These are phyloP conservation scores for Xylaria cubensis DNA, from an alignment of 495 filamentous ascomycete species.

Conservation along the genomic window DNA sequence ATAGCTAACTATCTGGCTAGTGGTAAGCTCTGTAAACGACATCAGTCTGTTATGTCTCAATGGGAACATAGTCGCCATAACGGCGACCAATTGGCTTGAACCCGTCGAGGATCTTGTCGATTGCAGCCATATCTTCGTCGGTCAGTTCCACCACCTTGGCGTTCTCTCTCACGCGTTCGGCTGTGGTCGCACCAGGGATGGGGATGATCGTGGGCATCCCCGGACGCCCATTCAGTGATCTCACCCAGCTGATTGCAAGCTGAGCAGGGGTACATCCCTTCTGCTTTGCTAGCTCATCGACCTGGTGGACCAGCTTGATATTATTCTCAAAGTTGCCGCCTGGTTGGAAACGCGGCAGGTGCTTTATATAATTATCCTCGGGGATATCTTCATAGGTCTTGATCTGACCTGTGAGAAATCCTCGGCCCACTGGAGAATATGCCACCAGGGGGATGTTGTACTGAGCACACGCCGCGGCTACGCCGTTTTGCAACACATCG, in stretches of 20 bases:
- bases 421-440: conserved; percentile 40
- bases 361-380: conserved; percentile 59
- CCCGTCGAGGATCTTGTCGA: conserved; percentile 52
- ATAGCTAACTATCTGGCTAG: conserved; percentile 4
- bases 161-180: conserved; percentile 59
- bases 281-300: conserved; percentile 68
- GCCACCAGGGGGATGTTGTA: conserved; percentile 78
- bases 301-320: conserved; percentile 68
- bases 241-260: conserved; percentile 78
- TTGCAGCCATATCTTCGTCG: conserved; percentile 56
- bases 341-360: conserved; percentile 68
- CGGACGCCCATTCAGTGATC: conserved; percentile 50
- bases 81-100: conserved; percentile 52
- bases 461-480: conserved; percentile 74
- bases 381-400: conserved; percentile 67
- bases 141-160: conserved; percentile 49
- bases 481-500: conserved; percentile 66
- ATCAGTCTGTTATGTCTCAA: conserved; percentile 39
- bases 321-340: conserved; percentile 73
- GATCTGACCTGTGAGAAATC: conserved; percentile 65
- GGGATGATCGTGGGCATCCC: conserved; percentile 76
- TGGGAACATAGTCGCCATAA: conserved; percentile 44
- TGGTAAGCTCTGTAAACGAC: neutral
- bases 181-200: conserved; percentile 75
- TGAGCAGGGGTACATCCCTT: conserved; percentile 79